Base-by-base conservation (phyloP, 2,329 filamentous ascomycete species). In the Zymoseptoria tritici region DNA sequence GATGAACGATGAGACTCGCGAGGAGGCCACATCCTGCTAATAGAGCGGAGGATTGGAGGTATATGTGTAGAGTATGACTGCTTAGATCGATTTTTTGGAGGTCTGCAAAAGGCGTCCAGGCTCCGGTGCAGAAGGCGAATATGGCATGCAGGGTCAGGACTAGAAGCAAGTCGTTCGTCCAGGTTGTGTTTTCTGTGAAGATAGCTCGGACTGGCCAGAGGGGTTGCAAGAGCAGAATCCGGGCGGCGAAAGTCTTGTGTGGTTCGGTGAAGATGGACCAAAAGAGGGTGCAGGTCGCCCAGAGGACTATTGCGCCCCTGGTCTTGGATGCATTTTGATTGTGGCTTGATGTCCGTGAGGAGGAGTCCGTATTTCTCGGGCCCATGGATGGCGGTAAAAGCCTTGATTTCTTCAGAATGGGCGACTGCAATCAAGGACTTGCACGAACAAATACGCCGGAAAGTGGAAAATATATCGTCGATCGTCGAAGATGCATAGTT, bases 201-300 rank as follows among this genome's bases (percentile, higher is more conserved):
- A 67, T 64, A 9, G n/a, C 49, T 21, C 71, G 66, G 2, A 69
- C 13, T 2, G 66, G 22, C 71, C 71, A 73, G 31, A 67, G 52
- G 19, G 70, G 71, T 56, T 73, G 70, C 26, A 72, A 66, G 4
- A 73, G 60, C 5, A 70, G 9, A n/a, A 67, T 57, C 36, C 71
- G 59, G 4, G 65, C 67, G 7, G 68, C 64, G 36, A 70, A 69
- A n/a, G 71, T 72, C 49, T 61, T 64, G 20, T 64, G 55, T 8
- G 70, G 70, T 21, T 66, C 64, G 7, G 67, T 68, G 62, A 72
- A 72, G 56, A 72, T 67, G 62, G 64, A 70, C 71, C 71, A 73
- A 52, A 70, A 57, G 36, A 46, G 36, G 16, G 36, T 46, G 16
- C 2, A 46, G 36, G 36, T n/a, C 16, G 36, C 36, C 36, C 36